Evolutionary conservation across 306 rosid species (phyloP), one percentile per base, ranked within the genome.

Genomic region (Castanopsis chinensis): DNA sequence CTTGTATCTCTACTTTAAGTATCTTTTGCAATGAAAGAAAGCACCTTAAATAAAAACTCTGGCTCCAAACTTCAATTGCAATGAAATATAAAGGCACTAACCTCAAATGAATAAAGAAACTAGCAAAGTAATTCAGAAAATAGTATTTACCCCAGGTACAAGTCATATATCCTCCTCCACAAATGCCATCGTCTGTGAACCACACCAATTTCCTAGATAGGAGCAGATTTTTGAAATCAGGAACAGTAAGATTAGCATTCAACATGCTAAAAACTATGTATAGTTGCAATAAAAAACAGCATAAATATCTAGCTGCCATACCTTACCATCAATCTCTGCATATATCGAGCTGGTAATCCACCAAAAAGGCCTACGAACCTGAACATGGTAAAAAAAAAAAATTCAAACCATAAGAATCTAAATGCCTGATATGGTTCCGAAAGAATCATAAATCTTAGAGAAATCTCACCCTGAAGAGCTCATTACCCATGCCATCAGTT

Each of bases 331-430:
- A 83, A 95, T 83, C 91, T 95, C 99, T 18, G 95, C 92, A 76
- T 90, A 92, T 69, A 95, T 95, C 81, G 99, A 95, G 88, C 99
- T 95, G 64, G 91, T 92, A 84, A 95, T 82, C 99, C 99, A 95
- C 99, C 99, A 95, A 88, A 95, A 91, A 80, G 99, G 99, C 81
- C 99, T 86, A 51, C 97, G 92, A 69, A 91, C 99, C 99, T 95
- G 85, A 76, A 57, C 60, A 78, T 52, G 55, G 82, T 77, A 41
- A 41, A 37, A 71, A 83, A 73, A 65, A 49, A 64, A 10, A 80
- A 12, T 69, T 74, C 20, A 76, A 70, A 53, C 71, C 60, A 56
- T 45, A 41, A 68, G 56, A 12, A 78, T 10, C 32, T 60, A 69
- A 49, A 76, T 68, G 35, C 60, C 67, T 67, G n/a, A 8, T 11